Conservation (phyloP, 2,329 filamentous ascomycete species). For the Capronia americana region DNA sequence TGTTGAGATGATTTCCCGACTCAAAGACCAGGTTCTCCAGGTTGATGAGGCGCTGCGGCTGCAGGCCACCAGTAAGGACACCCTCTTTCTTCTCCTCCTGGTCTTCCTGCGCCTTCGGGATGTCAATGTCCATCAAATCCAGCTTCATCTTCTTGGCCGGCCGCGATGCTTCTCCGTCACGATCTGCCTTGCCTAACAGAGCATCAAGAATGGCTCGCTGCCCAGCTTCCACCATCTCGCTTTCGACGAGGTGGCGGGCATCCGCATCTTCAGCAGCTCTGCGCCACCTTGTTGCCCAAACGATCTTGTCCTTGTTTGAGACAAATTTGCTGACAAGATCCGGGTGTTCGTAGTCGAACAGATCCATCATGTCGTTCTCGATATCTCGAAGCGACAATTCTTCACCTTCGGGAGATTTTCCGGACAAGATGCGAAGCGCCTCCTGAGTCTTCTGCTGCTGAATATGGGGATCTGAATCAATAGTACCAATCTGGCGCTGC, state of each 20-base stretch:
- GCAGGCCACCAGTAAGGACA: constrained; percentile 78
- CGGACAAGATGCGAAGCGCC: constrained; percentile 81
- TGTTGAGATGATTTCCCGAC: constrained; percentile 98
- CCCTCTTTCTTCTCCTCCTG: constrained; percentile 67
- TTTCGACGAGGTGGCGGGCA: constrained; percentile 77
- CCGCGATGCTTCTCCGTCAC: constrained; percentile 62
- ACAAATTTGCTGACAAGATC: constrained; percentile 91
- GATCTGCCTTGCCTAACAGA: constrained; percentile 71
- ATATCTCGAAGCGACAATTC: constrained; percentile 89
- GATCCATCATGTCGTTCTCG: constrained; percentile 97
- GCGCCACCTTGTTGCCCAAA: constrained; percentile 91
- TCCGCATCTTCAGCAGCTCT: constrained; percentile 77
- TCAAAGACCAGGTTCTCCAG: constrained; percentile 96
- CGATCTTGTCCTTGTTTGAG: constrained; percentile 88
- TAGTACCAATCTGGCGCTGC: constrained; percentile 84
- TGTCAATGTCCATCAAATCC: constrained; percentile 84
- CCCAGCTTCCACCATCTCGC: constrained; percentile 89
- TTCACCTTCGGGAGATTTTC: constrained; percentile 73
- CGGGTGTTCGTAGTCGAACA: constrained; percentile 96
- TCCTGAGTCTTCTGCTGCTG: constrained; percentile 91
- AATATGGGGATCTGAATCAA: constrained; percentile 89
- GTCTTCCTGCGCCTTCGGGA: constrained; percentile 62
- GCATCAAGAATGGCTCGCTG: constrained; percentile 87
- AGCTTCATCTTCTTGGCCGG: constrained; percentile 82
- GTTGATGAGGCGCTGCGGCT: constrained; percentile 87